phyloP scores from a whole-genome alignment of 495 filamentous ascomycete species.

The Penicillium macrosclerotiorum region DNA sequence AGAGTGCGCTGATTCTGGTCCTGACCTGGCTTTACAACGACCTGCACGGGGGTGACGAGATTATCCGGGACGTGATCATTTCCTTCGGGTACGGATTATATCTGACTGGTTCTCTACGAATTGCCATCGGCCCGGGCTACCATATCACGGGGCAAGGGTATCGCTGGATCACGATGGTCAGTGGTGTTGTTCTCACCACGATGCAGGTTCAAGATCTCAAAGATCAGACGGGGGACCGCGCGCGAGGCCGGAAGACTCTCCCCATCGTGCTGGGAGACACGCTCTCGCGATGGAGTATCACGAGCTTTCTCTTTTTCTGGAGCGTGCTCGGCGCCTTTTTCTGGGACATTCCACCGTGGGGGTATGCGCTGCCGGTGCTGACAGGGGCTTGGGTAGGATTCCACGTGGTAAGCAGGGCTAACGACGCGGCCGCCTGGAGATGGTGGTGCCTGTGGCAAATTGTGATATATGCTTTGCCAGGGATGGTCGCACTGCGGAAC shows the following conservation, averaged over 20 bases:
- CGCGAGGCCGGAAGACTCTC: constrained; percentile 39
- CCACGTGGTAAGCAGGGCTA: constrained; percentile 7
- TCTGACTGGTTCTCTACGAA: constrained; percentile 2
- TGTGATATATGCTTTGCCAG: constrained; percentile 1
- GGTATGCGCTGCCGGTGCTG: constrained; percentile 2
- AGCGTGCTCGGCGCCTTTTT: constrained; percentile 35
- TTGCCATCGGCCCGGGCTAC: constrained; percentile 1
- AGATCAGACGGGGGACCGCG: constrained; percentile 46
- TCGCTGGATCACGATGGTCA: constrained; percentile 45
- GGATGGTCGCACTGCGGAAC: not conserved
- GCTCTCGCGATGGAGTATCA: constrained; percentile 37
- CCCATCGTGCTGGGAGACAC: constrained; percentile 44
- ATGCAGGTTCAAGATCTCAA: constrained; percentile 52
- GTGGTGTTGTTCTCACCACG: constrained; percentile 47
- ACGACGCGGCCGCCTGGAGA: constrained; percentile 3
- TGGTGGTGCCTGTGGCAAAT: constrained; percentile 6
- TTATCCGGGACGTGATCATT: constrained; percentile 46
- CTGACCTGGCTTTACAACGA: constrained; percentile 57
- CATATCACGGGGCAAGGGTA: constrained; percentile 8
- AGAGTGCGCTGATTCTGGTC: constrained; percentile 33
- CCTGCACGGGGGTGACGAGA: constrained; percentile 44
- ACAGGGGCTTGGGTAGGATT: not conserved
- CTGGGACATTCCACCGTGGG: constrained; percentile 27
- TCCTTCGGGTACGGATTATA: constrained; percentile 24
- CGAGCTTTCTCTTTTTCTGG: constrained; percentile 40